These are phyloP conservation scores for Teratosphaeriaceae sp. DNA, from an alignment of 2,329 filamentous ascomycete species.

Conservation along the genomic window DNA sequence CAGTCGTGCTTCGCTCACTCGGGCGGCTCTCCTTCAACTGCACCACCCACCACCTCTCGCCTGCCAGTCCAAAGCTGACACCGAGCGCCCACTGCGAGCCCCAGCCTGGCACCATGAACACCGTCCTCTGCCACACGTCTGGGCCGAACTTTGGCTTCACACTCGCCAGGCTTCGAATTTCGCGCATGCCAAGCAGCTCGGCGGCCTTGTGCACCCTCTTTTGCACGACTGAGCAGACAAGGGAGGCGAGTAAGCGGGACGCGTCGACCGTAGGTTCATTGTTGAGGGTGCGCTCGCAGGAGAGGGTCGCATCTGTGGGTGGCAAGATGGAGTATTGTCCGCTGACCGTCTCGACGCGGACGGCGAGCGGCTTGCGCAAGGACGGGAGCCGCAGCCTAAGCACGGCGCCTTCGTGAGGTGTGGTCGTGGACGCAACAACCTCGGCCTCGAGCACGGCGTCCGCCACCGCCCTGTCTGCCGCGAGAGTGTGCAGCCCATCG, in stretches of 20 bases:
- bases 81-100: constrained; percentile 64
- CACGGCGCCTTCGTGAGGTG: constrained; percentile 59
- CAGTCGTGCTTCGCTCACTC: constrained; percentile 31
- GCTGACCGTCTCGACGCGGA: constrained; percentile 70
- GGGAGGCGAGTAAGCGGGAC: constrained; percentile 50
- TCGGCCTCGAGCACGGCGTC: neutral
- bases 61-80: constrained; percentile 61
- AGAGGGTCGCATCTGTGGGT: constrained; percentile 28
- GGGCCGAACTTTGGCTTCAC: constrained; percentile 45
- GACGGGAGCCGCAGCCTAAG: constrained; percentile 64
- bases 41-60: constrained; percentile 74
- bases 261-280: constrained; percentile 53
- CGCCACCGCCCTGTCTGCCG: constrained; percentile 6
- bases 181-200: constrained; percentile 59
- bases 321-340: constrained; percentile 70
- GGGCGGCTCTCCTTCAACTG: constrained; percentile 38
- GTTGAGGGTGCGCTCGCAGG: constrained; percentile 61
- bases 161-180: constrained; percentile 38
- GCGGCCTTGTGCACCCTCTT: constrained; percentile 57
- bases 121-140: constrained; percentile 57
- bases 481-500: constrained; percentile 44
- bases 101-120: constrained; percentile 66
- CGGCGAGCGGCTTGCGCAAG: constrained; percentile 47
- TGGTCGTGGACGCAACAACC: neutral
- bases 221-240: constrained; percentile 56